These are phyloP conservation scores for Gnetum montanum DNA, from an alignment of 75 land plant genomes.

Conservation along the genomic window DNA sequence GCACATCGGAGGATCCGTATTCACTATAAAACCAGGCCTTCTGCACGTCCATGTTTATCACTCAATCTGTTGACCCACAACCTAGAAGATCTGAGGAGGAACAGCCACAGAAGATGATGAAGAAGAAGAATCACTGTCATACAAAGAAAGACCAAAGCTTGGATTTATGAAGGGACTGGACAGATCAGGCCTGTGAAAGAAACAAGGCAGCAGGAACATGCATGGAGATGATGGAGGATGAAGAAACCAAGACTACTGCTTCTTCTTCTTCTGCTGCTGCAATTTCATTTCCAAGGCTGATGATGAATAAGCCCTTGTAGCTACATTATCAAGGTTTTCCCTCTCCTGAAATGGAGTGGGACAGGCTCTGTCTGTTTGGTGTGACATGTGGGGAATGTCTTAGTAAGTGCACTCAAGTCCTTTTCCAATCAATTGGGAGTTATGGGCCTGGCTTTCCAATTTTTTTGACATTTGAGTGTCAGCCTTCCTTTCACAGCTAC, in stretches of 20 bases:
- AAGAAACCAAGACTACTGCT: neutral
- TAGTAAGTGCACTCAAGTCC: neutral
- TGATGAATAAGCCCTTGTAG: too few species aligned
- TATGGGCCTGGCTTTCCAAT: conserved; percentile 1
- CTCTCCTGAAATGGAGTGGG: neutral
- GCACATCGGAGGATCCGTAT: conserved; percentile 29
- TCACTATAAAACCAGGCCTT: conserved; percentile 34
- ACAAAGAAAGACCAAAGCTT: neutral
- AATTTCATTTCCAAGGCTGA: too few species aligned
- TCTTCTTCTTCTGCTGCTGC: too few species aligned
- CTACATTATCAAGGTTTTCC: too few species aligned
- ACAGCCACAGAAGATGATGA: neutral
- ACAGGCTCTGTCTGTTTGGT: neutral
- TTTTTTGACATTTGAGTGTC: neutral
- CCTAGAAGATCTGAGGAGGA: neutral
- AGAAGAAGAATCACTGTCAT: neutral
- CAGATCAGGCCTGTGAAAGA: neutral
- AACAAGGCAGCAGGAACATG: neutral
- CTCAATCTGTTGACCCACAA: neutral
- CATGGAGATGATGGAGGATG: neutral
- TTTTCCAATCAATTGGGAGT: neutral
- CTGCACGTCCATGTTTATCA: conserved; percentile 4
- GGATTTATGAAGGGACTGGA: neutral
- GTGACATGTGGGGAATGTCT: conserved; percentile 4
- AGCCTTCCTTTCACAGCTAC: too few species aligned